A percentile compares a stretch with the other conserved stretches of the same genome.
These are phyloP conservation scores for Salix purpurea DNA, from an alignment of 345 rosid genomes.

Conservation along the genomic window DNA sequence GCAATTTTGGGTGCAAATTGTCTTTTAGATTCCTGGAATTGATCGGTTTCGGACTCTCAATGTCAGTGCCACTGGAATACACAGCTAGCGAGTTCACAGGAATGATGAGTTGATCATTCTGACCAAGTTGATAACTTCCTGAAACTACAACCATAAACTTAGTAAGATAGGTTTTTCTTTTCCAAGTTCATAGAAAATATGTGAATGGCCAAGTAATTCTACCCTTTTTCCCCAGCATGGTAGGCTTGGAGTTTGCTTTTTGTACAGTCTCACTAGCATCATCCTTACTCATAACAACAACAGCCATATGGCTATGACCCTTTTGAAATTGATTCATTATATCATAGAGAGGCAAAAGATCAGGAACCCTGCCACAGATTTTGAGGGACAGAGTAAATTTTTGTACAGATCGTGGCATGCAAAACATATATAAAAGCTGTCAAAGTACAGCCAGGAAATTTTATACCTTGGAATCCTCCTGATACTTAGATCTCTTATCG, in stretches of 20 bases:
- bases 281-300: slow-evolving; percentile 47
- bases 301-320: slow-evolving; percentile 45
- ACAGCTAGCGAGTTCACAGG: slow-evolving; percentile 19
- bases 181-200: no score
- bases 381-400: background rate
- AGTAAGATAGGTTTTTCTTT: background rate
- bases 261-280: slow-evolving; percentile 27
- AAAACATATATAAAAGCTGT: background rate
- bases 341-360: slow-evolving; percentile 63
- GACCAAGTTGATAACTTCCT: slow-evolving; percentile 25
- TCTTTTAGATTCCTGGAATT: background rate
- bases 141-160: background rate
- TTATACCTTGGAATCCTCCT: slow-evolving; percentile 67
- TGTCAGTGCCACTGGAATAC: slow-evolving; percentile 16
- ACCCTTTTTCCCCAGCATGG: slow-evolving; percentile 18
- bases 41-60: slow-evolving; percentile 17
- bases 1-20: background rate
- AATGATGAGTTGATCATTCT: slow-evolving; percentile 19
- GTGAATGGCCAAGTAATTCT: background rate
- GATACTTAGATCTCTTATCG: slow-evolving; percentile 55
- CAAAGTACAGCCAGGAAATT: background rate
- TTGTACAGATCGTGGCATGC: no score
- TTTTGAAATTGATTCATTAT: slow-evolving; percentile 44
- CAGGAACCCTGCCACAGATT: slow-evolving; percentile 46
- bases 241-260: slow-evolving; percentile 15